phyloP scores from a whole-genome alignment of 2,329 filamentous ascomycete genomes.

The Penicillium sp. region DNA sequence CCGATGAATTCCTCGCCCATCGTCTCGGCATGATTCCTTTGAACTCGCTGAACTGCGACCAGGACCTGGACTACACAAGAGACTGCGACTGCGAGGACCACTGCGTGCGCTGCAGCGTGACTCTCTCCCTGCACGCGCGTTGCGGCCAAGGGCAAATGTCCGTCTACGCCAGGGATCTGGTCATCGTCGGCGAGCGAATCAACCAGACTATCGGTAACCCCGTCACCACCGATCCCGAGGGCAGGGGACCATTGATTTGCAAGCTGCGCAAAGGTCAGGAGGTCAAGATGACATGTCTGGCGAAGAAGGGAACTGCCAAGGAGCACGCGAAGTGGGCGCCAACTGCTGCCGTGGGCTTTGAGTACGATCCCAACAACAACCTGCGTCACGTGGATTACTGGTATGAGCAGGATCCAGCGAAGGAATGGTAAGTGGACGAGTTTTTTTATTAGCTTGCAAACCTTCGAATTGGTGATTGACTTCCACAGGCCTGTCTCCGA shows the following conservation, averaged over 20 bases:
- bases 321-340: constrained; percentile 99
- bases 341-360: constrained; percentile 87
- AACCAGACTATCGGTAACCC: constrained; percentile 78
- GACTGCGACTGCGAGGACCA: constrained; percentile 97
- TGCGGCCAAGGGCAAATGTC: constrained; percentile 88
- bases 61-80: constrained; percentile 78
- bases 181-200: constrained; percentile 67
- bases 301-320: constrained; percentile 98
- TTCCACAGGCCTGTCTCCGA: constrained; percentile 40
- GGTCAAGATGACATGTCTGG: constrained; percentile 84
- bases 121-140: constrained; percentile 78
- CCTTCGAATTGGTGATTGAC: background rate
- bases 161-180: constrained; percentile 87
- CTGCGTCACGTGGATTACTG: constrained; percentile 88
- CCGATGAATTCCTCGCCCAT: constrained; percentile 94
- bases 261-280: constrained; percentile 91
- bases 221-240: constrained; percentile 79
- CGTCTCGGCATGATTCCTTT: constrained; percentile 88
- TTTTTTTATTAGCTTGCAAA: background rate
- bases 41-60: constrained; percentile 77
- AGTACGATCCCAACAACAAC: constrained; percentile 98
- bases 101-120: constrained; percentile 89
- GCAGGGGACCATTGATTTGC: constrained; percentile 79
- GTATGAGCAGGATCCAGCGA: constrained; percentile 81
- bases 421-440: constrained; percentile 72